phyloP scores from a whole-genome alignment of 805 yeast genomes.

The Pichia phayaonensis region DNA sequence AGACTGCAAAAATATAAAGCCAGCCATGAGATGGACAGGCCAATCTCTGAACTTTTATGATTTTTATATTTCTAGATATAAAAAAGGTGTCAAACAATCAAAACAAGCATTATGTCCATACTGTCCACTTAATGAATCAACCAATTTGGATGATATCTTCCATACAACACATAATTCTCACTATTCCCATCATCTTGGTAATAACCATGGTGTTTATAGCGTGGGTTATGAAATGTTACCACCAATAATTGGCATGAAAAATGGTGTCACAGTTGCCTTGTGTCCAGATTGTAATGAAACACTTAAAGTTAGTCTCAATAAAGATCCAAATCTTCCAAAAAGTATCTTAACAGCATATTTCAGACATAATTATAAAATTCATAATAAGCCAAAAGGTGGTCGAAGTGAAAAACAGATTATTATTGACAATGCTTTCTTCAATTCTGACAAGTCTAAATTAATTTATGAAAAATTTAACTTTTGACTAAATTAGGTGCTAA shows the following conservation, averaged over 20 bases:
- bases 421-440: conserved; percentile 1
- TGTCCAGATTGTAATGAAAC: conserved; percentile 2
- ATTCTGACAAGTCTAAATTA: not conserved
- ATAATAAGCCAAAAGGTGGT: not conserved
- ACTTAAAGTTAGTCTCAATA: not conserved
- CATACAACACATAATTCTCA: conserved; percentile 23
- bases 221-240: conserved; percentile 24
- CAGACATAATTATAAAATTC: conserved; percentile 1
- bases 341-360: conserved; percentile 1
- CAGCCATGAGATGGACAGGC: conserved; percentile 8
- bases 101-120: conserved; percentile 28
- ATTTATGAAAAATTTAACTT: not conserved
- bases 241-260: conserved; percentile 13
- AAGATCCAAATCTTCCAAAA: not conserved
- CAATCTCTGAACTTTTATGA: conserved; percentile 11
- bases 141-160: conserved; percentile 10
- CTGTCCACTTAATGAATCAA: conserved; percentile 15
- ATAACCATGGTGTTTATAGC: conserved; percentile 28
- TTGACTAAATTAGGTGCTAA: not conserved
- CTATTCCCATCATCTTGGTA: conserved; percentile 29
- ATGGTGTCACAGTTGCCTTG: not conserved
- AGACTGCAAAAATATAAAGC: not conserved
- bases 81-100: not conserved
- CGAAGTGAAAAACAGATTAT: not conserved
- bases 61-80: conserved; percentile 16